Conservation (phyloP, 202 grass and related monocot species). For the Eragrostis tef region DNA sequence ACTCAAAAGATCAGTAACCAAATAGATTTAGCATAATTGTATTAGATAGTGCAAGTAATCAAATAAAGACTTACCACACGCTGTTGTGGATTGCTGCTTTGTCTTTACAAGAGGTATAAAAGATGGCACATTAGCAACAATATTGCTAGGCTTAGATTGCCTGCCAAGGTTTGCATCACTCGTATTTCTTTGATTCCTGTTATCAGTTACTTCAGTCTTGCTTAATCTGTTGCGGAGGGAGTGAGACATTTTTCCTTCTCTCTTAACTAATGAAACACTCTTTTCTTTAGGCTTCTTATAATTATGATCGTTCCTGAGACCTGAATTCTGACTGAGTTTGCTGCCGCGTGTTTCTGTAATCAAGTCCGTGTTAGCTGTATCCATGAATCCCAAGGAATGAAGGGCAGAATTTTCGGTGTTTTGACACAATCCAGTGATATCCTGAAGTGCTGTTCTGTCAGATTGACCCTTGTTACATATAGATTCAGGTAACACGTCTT, state of each 20-base stretch:
- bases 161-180: conserved; percentile 56
- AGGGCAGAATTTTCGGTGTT: conserved; percentile 45
- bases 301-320: conserved; percentile 43
- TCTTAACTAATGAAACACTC: conserved; percentile 57
- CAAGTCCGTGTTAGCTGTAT: conserved; percentile 42
- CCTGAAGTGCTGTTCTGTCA: conserved; percentile 55
- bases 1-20: conserved; percentile 14
- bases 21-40: conserved; percentile 19
- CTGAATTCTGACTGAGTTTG: conserved; percentile 42
- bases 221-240: conserved; percentile 59
- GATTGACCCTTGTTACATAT: conserved; percentile 31
- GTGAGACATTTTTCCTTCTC: conserved; percentile 51
- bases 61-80: conserved; percentile 53
- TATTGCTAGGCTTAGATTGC: conserved; percentile 74
- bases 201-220: conserved; percentile 36
- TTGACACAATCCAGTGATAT: conserved; percentile 71
- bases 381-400: conserved; percentile 50
- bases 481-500: conserved; percentile 39
- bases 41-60: conserved; percentile 11
- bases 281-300: conserved; percentile 59
- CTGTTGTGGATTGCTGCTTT: conserved; percentile 61
- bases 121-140: conserved; percentile 70
- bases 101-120: conserved; percentile 87
- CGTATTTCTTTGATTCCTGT: conserved; percentile 49
- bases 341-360: conserved; percentile 33